phyloP scores from a whole-genome alignment of 148 eudicot genomes.

The Fallopia convolvulus region DNA sequence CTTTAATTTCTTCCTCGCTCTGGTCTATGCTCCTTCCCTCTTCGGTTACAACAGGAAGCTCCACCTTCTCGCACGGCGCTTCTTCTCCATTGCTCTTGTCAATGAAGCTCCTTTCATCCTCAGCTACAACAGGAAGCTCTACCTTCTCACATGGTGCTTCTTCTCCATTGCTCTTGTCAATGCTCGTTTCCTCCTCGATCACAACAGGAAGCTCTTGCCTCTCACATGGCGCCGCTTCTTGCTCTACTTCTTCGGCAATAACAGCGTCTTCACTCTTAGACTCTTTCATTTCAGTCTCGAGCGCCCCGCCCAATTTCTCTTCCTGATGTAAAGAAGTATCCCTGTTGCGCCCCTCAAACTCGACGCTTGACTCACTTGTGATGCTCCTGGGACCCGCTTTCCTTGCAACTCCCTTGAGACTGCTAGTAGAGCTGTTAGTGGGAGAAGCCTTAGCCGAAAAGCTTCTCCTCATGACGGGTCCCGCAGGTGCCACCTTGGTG shows the following conservation, averaged over 20 bases:
- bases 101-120: background rate
- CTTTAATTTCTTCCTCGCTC: background rate
- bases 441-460: background rate
- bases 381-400: slow-evolving; percentile 26
- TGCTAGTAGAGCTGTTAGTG: background rate
- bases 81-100: slow-evolving; percentile 10
- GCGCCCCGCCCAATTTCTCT: slow-evolving; percentile 17
- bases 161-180: background rate
- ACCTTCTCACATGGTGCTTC: background rate
- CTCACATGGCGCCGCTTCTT: background rate
- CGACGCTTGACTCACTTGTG: slow-evolving; percentile 27
- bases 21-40: slow-evolving; percentile 7
- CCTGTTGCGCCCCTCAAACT: background rate
- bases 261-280: background rate
- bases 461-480: background rate
- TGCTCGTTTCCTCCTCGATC: slow-evolving; percentile 9
- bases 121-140: slow-evolving; percentile 7
- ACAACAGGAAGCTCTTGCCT: background rate
- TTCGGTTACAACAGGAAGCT: background rate
- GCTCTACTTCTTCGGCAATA: background rate
- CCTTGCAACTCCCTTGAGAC: slow-evolving; percentile 11
- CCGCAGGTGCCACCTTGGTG: background rate
- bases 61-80: background rate
- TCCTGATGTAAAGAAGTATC: slow-evolving; percentile 5
- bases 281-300: slow-evolving; percentile 2